Percentiles rank a stretch among this genome's conserved stretches.
Conservation (phyloP, 2,329 filamentous ascomycete genomes). For the Cladosporium colombiae region DNA sequence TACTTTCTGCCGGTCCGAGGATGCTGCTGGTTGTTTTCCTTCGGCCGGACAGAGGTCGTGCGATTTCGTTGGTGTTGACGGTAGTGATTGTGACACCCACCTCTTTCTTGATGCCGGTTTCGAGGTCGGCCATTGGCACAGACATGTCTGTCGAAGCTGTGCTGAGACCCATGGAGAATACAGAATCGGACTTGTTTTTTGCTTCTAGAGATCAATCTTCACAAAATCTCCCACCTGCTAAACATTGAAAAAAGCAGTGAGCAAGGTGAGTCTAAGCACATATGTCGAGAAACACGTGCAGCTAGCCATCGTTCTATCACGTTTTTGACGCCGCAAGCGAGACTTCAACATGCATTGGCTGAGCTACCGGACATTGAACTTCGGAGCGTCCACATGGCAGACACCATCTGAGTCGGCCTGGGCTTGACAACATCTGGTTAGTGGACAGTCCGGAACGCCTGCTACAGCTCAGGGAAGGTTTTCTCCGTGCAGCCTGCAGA, state of each 20-base stretch:
- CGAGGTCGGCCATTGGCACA: slow-evolving; percentile 22
- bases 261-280: not conserved
- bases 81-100: slow-evolving; percentile 10
- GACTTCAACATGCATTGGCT: not conserved
- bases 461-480: not conserved
- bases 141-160: not conserved
- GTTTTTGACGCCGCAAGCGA: not conserved
- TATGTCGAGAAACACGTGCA: not conserved
- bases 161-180: not conserved
- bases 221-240: not conserved
- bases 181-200: too few species aligned
- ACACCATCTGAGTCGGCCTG: not conserved
- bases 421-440: not conserved
- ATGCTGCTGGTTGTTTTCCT: slow-evolving; percentile 25
- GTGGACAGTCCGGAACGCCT: not conserved
- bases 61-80: not conserved
- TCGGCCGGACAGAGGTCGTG: slow-evolving; percentile 25
- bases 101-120: slow-evolving; percentile 23
- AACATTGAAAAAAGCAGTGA: not conserved
- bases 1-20: slow-evolving; percentile 17
- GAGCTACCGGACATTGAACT: not conserved
- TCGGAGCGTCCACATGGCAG: not conserved
- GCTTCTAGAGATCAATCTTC: not conserved
- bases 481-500: not conserved
- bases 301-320: not conserved